These are phyloP conservation scores for Xylaria palmicola DNA, from an alignment of 495 filamentous ascomycete genomes.

Conservation along the genomic window DNA sequence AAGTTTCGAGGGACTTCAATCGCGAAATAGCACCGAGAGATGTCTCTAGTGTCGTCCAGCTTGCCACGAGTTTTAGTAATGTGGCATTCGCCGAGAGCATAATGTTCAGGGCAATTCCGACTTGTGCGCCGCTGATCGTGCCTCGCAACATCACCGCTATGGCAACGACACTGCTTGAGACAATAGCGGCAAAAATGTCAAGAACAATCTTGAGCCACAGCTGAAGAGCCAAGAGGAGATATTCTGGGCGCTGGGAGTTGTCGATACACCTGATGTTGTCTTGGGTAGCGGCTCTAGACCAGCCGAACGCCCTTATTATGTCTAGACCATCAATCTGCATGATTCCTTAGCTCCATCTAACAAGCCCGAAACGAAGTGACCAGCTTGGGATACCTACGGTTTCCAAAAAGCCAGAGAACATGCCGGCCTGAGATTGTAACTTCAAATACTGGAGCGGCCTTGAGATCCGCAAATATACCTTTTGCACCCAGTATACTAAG, in stretches of 20 bases:
- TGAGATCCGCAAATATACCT: constrained; percentile 56
- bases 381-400: constrained; percentile 24
- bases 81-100: constrained; percentile 35
- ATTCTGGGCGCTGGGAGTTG: constrained; percentile 47
- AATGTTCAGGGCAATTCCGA: constrained; percentile 42
- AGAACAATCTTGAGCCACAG: constrained; percentile 52
- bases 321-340: constrained; percentile 36
- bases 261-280: constrained; percentile 56
- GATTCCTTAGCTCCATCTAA: background rate
- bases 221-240: constrained; percentile 54
- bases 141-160: constrained; percentile 35
- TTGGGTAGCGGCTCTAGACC: constrained; percentile 42
- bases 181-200: constrained; percentile 42
- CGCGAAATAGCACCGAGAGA: constrained; percentile 48
- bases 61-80: constrained; percentile 35
- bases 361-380: background rate
- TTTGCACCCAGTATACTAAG: constrained; percentile 49
- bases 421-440: constrained; percentile 49
- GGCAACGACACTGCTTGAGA: constrained; percentile 43
- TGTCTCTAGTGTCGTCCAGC: constrained; percentile 44
- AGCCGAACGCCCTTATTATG: constrained; percentile 51
- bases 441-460: constrained; percentile 59
- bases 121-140: constrained; percentile 30
- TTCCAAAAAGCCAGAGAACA: constrained; percentile 47
- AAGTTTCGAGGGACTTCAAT: constrained; percentile 55